Percentiles rank a stretch among this genome's conserved stretches.
phyloP scores from a whole-genome alignment of 768 basidiomycete genomes.

The Boletus rubescentipes region DNA sequence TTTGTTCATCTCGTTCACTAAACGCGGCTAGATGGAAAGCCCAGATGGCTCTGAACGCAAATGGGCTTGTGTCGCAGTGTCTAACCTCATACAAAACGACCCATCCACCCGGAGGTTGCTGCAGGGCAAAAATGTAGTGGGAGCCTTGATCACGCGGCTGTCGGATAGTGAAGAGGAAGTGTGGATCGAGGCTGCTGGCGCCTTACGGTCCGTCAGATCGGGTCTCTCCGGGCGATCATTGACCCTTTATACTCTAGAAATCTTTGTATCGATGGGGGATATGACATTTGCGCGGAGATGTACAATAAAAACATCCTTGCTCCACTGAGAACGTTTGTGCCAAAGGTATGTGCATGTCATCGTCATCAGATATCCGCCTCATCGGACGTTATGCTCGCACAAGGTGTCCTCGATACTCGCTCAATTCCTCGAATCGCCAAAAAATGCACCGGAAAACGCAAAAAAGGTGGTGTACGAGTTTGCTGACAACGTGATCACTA shows the following conservation, averaged over 20 bases:
- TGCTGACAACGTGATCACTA: slow-evolving; percentile 90
- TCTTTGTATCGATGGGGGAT: slow-evolving; percentile 91
- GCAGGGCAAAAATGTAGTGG: slow-evolving; percentile 90
- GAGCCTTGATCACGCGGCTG: slow-evolving; percentile 79
- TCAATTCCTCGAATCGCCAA: slow-evolving; percentile 61
- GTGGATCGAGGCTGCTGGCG: slow-evolving; percentile 83
- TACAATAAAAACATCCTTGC: slow-evolving; percentile 92
- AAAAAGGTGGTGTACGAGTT: slow-evolving; percentile 82
- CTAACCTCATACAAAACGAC: slow-evolving; percentile 93
- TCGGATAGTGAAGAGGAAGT: slow-evolving; percentile 92
- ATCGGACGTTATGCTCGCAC: background rate
- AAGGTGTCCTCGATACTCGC: slow-evolving; percentile 76
- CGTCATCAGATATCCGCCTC: background rate
- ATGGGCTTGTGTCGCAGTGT: slow-evolving; percentile 97
- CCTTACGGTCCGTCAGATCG: slow-evolving; percentile 62
- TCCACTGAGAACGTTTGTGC: slow-evolving; percentile 71
- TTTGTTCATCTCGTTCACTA: background rate
- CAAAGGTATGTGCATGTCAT: slow-evolving; percentile 53
- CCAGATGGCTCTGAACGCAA: slow-evolving; percentile 78
- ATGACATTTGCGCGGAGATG: slow-evolving; percentile 95
- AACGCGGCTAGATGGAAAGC: slow-evolving; percentile 63
- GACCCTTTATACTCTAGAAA: slow-evolving; percentile 53
- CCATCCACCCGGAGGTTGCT: slow-evolving; percentile 86
- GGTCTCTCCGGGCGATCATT: slow-evolving; percentile 3
- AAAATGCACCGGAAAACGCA: slow-evolving; percentile 63